Percentiles rank a stretch among this genome's conserved stretches.
These are phyloP conservation scores for Dothistroma septosporum DNA, from an alignment of 2,329 filamentous ascomycete species.

Conservation along the genomic window DNA sequence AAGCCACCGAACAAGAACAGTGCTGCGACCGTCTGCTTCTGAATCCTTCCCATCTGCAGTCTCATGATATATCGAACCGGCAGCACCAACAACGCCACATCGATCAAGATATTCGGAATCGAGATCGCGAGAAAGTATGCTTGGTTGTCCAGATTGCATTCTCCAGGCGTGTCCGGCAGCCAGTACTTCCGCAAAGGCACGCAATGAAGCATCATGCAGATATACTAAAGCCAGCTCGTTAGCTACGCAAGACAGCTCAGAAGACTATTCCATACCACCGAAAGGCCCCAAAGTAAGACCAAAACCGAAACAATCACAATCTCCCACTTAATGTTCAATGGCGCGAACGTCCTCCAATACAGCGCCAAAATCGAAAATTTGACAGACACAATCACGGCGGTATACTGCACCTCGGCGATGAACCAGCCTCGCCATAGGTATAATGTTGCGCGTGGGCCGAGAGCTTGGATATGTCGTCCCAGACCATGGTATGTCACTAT, in stretches of 20 bases:
- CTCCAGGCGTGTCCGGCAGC: background rate
- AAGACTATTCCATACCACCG: background rate
- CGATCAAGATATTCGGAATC: background rate
- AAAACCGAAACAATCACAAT: background rate
- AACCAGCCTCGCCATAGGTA: background rate
- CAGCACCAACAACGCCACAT: background rate
- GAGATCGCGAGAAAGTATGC: background rate
- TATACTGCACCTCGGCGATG: background rate
- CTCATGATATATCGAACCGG: background rate
- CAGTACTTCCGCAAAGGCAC: background rate
- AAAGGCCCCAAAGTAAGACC: background rate
- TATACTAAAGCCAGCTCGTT: background rate
- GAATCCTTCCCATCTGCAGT: no score
- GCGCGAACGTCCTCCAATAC: background rate
- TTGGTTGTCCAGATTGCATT: background rate
- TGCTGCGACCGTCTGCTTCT: no score
- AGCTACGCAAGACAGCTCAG: background rate
- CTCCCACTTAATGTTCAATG: background rate
- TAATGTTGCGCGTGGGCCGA: background rate
- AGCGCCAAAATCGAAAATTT: slow-evolving; percentile 1
- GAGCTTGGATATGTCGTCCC: background rate
- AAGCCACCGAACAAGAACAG: no score
- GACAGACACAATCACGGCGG: background rate
- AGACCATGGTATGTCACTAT: background rate
- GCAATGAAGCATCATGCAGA: slow-evolving; percentile 2